phyloP scores from a whole-genome alignment of 164 flowering plant genomes.

The Paratinospora sagittata region DNA sequence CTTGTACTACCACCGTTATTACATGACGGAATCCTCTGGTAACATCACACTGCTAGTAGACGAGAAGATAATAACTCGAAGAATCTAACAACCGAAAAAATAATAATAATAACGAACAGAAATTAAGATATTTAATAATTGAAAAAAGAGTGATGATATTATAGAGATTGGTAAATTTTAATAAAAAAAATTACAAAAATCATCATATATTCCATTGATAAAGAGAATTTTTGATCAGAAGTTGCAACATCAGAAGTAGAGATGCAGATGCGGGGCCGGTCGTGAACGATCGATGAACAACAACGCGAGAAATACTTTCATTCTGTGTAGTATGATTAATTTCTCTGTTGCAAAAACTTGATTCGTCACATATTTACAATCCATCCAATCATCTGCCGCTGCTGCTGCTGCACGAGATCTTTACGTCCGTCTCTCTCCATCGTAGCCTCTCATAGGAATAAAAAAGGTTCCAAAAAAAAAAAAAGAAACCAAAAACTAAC shows the following conservation, averaged over 20 bases:
- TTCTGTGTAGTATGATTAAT: background rate
- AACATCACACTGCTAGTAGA: too few species aligned
- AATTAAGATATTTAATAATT: background rate
- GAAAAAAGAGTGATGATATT: background rate
- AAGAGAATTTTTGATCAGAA: background rate
- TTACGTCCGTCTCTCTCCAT: background rate
- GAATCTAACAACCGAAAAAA: background rate
- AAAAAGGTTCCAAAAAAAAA: slow-evolving; percentile 3
- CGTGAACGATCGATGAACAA: slow-evolving; percentile 1
- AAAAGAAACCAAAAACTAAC: background rate
- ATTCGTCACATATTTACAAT: slow-evolving; percentile 17
- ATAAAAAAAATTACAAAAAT: too few species aligned
- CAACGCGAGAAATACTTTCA: slow-evolving; percentile 10
- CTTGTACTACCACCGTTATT: background rate
- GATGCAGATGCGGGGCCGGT: background rate
- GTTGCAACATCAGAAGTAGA: background rate
- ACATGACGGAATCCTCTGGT: background rate
- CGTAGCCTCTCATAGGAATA: background rate
- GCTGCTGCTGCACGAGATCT: background rate
- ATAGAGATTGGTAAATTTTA: too few species aligned
- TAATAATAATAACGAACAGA: background rate
- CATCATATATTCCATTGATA: slow-evolving; percentile 4
- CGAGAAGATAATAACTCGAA: too few species aligned
- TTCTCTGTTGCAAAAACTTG: slow-evolving; percentile 13
- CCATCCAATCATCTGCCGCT: slow-evolving; percentile 6